These are phyloP conservation scores for Phlyctochytrium arcticum DNA, from an alignment of 192 early-diverging fungal genomes.

Conservation along the genomic window DNA sequence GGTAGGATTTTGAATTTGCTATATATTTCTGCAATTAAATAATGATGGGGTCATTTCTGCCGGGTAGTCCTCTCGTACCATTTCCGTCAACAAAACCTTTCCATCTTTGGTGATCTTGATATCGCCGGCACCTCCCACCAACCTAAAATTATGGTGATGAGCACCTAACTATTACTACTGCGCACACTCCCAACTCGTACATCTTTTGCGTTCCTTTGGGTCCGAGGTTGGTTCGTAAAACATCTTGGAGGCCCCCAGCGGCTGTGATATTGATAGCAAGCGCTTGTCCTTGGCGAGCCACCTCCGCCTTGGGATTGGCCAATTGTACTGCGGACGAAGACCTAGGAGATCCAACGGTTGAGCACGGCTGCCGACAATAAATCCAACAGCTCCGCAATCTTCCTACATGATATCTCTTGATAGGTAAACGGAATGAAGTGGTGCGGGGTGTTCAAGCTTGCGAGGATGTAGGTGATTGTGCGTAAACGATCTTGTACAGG, in stretches of 20 bases:
- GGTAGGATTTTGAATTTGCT: constrained; percentile 99
- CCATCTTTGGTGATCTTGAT: constrained; percentile 99
- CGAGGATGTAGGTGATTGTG: too few relatives aligned
- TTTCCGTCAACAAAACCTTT: constrained; percentile 96
- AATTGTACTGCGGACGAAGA: constrained; percentile 82
- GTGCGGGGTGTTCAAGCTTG: too few relatives aligned
- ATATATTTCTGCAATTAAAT: too few relatives aligned
- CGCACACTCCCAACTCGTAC: constrained; percentile 33
- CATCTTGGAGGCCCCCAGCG: constrained; percentile 93
- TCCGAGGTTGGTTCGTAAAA: constrained; percentile 92
- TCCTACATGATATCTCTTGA: too few relatives aligned
- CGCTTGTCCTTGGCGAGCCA: constrained; percentile 95
- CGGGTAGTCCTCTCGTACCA: constrained; percentile 81
- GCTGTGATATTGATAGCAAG: constrained; percentile 94
- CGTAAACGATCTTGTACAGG: too few relatives aligned
- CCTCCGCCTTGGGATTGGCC: constrained; percentile 98
- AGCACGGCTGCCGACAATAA: too few relatives aligned
- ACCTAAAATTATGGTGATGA: constrained; percentile 41
- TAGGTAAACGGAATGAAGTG: too few relatives aligned
- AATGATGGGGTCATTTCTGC: too few relatives aligned
- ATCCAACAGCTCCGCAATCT: too few relatives aligned
- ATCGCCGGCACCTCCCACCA: constrained; percentile 93
- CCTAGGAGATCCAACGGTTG: too few relatives aligned
- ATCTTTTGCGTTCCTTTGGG: constrained; percentile 99
- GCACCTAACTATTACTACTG: not conserved